Percentiles rank a stretch among this genome's conserved stretches.
Conservation (phyloP, 257 asterid species). For the Capsicum chinense region DNA sequence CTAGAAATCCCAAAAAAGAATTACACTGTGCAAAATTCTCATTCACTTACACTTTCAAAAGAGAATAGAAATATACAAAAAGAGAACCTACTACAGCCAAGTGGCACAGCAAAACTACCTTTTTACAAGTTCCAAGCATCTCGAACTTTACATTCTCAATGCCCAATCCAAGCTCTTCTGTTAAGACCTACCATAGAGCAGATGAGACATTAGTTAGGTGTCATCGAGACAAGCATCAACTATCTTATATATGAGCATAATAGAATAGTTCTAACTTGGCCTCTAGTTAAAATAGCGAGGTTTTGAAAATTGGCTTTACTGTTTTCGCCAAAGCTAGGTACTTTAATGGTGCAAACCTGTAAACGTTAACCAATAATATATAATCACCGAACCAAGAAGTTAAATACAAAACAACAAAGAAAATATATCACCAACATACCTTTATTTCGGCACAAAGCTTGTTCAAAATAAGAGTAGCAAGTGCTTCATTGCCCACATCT, state of each 20-base stretch:
- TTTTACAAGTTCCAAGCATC: constrained; percentile 88
- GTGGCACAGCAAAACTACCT: constrained; percentile 44
- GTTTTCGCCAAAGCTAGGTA: constrained; percentile 96
- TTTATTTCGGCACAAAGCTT: too few relatives aligned
- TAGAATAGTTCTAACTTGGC: constrained; percentile 54
- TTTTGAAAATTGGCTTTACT: constrained; percentile 78
- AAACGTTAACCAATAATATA: background rate
- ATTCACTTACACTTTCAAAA: too few relatives aligned
- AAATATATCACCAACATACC: too few relatives aligned
- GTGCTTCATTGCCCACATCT: too few relatives aligned
- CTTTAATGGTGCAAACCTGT: constrained; percentile 93
- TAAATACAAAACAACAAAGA: too few relatives aligned
- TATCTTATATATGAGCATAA: background rate
- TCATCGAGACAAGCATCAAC: background rate
- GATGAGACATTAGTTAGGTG: background rate
- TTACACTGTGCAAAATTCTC: too few relatives aligned
- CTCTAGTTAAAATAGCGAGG: constrained; percentile 88
- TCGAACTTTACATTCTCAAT: constrained; percentile 81
- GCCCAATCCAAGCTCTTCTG: constrained; percentile 93
- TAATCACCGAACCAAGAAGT: too few relatives aligned
- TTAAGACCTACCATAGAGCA: constrained; percentile 60
- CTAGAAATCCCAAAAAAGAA: too few relatives aligned
- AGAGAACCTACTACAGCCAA: background rate
- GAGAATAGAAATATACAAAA: too few relatives aligned
- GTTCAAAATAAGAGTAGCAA: too few relatives aligned